Percentiles rank a stretch among this genome's conserved stretches.
Evolutionary conservation across 352 stramenopile genomes (phyloP).

Genomic region (Globisporangium yorkense): DNA sequence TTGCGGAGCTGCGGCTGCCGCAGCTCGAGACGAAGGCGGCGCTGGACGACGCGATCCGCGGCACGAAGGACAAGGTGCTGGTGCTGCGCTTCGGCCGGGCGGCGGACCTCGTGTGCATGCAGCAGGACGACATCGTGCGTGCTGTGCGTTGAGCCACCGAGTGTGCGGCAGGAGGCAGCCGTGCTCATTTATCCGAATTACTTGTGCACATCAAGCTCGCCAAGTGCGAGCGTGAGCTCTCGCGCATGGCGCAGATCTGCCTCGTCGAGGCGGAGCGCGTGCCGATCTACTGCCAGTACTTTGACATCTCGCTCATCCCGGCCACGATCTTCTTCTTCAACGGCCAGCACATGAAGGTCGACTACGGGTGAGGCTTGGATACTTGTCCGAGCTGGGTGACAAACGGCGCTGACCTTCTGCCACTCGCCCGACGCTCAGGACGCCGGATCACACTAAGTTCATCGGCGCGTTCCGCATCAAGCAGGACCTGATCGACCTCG

Average conservation of each 20-base stretch:
- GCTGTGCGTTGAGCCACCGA: background rate
- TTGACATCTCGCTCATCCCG: constrained; percentile 84
- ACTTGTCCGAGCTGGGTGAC: background rate
- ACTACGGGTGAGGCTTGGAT: constrained; percentile 57
- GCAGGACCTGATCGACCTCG: constrained; percentile 84
- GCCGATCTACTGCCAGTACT: constrained; percentile 84
- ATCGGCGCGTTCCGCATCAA: constrained; percentile 73
- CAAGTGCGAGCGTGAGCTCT: constrained; percentile 71
- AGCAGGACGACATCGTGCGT: constrained; percentile 81
- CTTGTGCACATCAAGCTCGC: constrained; percentile 32
- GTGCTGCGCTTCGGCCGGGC: constrained; percentile 76
- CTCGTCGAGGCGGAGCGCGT: constrained; percentile 65
- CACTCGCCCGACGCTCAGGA: constrained; percentile 22
- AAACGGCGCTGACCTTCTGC: background rate
- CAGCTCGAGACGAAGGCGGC: constrained; percentile 48
- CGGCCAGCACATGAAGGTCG: constrained; percentile 86
- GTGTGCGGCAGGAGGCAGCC: background rate
- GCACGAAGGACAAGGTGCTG: constrained; percentile 77
- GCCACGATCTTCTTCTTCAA: constrained; percentile 88
- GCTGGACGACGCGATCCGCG: constrained; percentile 72
- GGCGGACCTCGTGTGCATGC: constrained; percentile 63
- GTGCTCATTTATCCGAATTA: background rate
- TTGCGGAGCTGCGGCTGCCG: constrained; percentile 75
- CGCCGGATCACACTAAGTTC: constrained; percentile 85
- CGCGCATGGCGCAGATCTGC: constrained; percentile 71